Conservation (phyloP, 163 green algal genomes). For the Prototheca stagnorum region DNA sequence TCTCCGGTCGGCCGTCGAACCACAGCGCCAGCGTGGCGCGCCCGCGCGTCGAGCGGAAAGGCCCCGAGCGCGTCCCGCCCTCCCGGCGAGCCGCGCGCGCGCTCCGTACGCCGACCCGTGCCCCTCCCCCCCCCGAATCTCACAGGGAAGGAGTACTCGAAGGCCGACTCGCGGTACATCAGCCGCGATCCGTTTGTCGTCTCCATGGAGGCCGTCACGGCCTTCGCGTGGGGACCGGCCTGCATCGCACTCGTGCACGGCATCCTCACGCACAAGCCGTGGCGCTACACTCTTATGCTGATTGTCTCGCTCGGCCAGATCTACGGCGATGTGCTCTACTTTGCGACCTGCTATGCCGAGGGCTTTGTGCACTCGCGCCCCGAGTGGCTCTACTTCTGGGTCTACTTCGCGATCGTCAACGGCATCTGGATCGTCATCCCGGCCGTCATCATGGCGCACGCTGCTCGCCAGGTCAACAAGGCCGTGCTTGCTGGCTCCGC, state of each 20-base stretch:
- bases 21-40: no score
- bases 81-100: no score
- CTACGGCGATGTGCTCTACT: conserved; percentile 85
- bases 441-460: conserved; percentile 26
- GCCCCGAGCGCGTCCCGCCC: no score
- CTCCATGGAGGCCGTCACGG: conserved; percentile 68
- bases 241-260: conserved; percentile 49
- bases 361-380: conserved; percentile 44
- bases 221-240: conserved; percentile 60
- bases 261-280: conserved; percentile 37
- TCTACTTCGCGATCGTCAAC: conserved; percentile 77
- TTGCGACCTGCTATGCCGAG: conserved; percentile 53
- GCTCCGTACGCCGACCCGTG: no score
- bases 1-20: no score
- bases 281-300: conserved; percentile 45
- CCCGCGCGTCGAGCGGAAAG: no score
- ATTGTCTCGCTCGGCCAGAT: conserved; percentile 65
- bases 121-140: no score
- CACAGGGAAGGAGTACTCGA: conserved; percentile 82
- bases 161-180: conserved; percentile 75
- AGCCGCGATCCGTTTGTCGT: conserved; percentile 70
- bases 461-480: conserved; percentile 1
- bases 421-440: conserved; percentile 73
- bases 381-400: conserved; percentile 76
- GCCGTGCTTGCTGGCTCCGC: no score